Percentiles rank a stretch among this genome's conserved stretches.
phyloP scores from a whole-genome alignment of 1,284 basidiomycete species.

The Ustilago curta region DNA sequence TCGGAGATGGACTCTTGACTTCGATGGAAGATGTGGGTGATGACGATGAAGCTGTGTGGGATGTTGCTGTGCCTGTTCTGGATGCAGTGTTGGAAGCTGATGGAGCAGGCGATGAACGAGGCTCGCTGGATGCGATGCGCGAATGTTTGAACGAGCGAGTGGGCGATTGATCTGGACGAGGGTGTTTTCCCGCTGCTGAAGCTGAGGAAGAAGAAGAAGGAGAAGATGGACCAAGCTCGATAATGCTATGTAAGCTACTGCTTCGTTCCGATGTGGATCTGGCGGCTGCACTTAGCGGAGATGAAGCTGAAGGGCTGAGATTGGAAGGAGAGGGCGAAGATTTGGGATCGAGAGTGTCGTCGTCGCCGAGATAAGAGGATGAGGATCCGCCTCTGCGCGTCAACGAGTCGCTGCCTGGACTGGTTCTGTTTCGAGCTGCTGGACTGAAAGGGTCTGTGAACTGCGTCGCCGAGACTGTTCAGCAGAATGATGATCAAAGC shows the following conservation, averaged over 20 bases:
- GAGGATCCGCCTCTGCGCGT: conserved; percentile 8
- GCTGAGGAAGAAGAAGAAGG: conserved; percentile 18
- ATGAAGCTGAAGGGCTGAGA: conserved; percentile 37
- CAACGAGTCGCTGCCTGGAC: conserved; percentile 20
- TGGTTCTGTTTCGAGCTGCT: conserved; percentile 31
- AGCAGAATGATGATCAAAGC: not conserved
- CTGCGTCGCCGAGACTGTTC: conserved; percentile 41
- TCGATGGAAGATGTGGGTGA: conserved; percentile 20
- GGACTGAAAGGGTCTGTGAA: conserved; percentile 49
- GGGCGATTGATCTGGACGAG: conserved; percentile 36
- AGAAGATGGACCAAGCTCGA: conserved; percentile 21
- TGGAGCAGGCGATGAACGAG: not conserved
- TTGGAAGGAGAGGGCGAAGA: conserved; percentile 33
- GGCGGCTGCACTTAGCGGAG: conserved; percentile 28
- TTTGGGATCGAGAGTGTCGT: conserved; percentile 47
- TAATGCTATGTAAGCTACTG: conserved; percentile 32
- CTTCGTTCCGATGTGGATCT: conserved; percentile 30
- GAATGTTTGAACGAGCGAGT: conserved; percentile 38
- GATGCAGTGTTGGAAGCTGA: not conserved
- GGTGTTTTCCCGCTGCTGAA: conserved; percentile 31
- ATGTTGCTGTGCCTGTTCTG: conserved; percentile 5
- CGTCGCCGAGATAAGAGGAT: conserved; percentile 30
- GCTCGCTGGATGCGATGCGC: conserved; percentile 22
- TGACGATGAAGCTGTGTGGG: conserved; percentile 5
- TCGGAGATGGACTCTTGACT: conserved; percentile 16